Base-by-base conservation (phyloP, 768 basidiomycete species). In the Tricholoma saponaceum region DNA sequence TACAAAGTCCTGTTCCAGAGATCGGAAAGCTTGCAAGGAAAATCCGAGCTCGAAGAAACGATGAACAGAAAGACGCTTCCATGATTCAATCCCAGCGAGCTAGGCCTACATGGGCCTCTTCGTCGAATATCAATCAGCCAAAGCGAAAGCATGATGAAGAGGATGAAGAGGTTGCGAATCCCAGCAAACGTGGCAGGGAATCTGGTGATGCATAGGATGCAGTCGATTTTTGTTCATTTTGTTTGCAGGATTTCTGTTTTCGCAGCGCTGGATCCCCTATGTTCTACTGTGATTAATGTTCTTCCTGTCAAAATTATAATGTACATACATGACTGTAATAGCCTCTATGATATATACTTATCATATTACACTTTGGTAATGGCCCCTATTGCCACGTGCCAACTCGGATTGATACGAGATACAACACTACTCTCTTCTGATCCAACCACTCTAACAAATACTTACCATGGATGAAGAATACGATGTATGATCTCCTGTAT, bases 401-500 rank as follows among this genome's bases (percentile, higher is more conserved):
- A 46, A 28, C 43, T 35, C 52, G 58, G 58, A 66, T 62, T 55
- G 59, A 62, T 65, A 54, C 53, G 33, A 61, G 62, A 63, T 60
- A 55, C 39, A 23, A 44, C 22, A 23, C 30, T 5, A 46, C 44
- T 23, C 39, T 47, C 51, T 47, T 49, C 39, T 44, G 63, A 63
- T 54, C 62, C 58, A 64, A 65, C 62, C 64, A 28, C 57, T 65
- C 65, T 3, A 58, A 66, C 59, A 59, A 64, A 65, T 58, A 62
- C 63, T 55, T 65, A 62, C 67, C 73, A 97, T 99, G 96, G 96
- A 99, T 89, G 96, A 98, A 81, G 90, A 92, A 81, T 98, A 98
- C 79, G 95, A 98, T 74, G 95, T 97, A 72, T 61, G 73, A 67
- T 33, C 41, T 55, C 51, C 33, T 39, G 22, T 32, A 32, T 35